Base-by-base conservation (phyloP, 345 rosid species). In the Hirschfeldia incana region DNA sequence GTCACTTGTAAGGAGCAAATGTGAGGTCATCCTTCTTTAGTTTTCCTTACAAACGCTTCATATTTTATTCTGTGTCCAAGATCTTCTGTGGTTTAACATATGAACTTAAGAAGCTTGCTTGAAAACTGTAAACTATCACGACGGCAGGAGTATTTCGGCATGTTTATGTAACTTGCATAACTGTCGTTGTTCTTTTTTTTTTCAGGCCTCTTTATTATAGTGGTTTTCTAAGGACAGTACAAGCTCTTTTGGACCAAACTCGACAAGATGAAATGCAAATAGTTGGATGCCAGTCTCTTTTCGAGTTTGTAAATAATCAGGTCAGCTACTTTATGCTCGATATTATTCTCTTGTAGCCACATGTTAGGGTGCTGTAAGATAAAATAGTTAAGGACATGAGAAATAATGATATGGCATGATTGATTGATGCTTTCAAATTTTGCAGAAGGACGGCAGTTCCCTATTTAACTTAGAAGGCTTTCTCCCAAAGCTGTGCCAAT, bases 251-350 rank as follows among this genome's bases (percentile, higher is more conserved):
- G 85, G 99, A 90, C 69, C 97, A 92, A 86, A 87, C 88, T 73
- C 81, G 89, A 70, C 92, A 85, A 66, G 90, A 88, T 79, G 98
- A 95, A 67, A 84, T 95, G 79, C 90, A 78, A 85, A 84, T 88
- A 78, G 88, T 86, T 77, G 97, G 99, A 75, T 93, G 98, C 64
- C 85, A 90, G 79, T 86, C 91, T 75, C 93, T 93, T 67, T 93
- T 90, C 76, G 92, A 90, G 82, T 96, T 96, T 80, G 87, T 92
- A 83, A 93, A 87, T 86, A 93, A 89, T 81, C 99, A 93, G 98
- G 97, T 96, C 49, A 59, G 76, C 83, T 64, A 55, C 49, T n/a
- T 58, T 28, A 32, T 70, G 16, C 67, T 32, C 58, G 34, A 57
- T 80, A 58, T 8, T 64, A 28, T 60, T 55, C 53, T 65, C 69